Conservation (phyloP, 2,329 filamentous ascomycete genomes). For the Ramichloridium luteum region DNA sequence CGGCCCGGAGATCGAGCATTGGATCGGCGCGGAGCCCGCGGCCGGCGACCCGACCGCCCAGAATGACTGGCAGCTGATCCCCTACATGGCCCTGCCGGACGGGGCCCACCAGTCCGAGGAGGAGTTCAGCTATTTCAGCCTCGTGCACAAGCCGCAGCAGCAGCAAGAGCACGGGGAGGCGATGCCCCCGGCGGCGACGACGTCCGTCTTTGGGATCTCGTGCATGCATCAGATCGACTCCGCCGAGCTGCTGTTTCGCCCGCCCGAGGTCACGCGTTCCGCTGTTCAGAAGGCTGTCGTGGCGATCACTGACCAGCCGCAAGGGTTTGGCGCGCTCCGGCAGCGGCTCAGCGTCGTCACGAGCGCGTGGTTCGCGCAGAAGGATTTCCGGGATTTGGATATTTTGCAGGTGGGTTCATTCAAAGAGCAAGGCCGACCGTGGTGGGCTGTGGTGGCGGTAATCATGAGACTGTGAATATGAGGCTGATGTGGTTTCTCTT, state of each 20-base stretch:
- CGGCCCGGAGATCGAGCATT: slow-evolving; percentile 86
- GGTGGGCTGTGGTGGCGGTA: too few relatives aligned
- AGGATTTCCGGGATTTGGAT: slow-evolving; percentile 82
- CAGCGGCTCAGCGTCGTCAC: slow-evolving; percentile 86
- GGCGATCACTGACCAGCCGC: slow-evolving; percentile 81
- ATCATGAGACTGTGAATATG: too few relatives aligned
- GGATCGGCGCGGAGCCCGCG: slow-evolving; percentile 62
- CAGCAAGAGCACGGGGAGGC: not conserved
- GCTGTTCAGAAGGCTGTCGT: slow-evolving; percentile 98
- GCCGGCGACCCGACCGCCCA: slow-evolving; percentile 65
- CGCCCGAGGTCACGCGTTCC: slow-evolving; percentile 84
- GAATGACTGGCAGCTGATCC: slow-evolving; percentile 82
- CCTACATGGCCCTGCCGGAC: slow-evolving; percentile 94
- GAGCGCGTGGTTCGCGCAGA: slow-evolving; percentile 91
- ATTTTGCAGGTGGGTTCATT: slow-evolving; percentile 52
- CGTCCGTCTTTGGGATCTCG: slow-evolving; percentile 76
- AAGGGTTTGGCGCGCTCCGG: slow-evolving; percentile 79
- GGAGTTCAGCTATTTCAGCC: slow-evolving; percentile 97
- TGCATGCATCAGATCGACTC: slow-evolving; percentile 88
- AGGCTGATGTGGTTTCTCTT: too few relatives aligned
- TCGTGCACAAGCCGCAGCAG: slow-evolving; percentile 37
- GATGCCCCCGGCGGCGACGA: slow-evolving; percentile 23
- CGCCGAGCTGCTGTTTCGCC: slow-evolving; percentile 60
- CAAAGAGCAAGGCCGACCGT: too few relatives aligned
- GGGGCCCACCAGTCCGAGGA: slow-evolving; percentile 89